Conservation (phyloP, 768 basidiomycete genomes). For the Psilocybe cyanescens region DNA sequence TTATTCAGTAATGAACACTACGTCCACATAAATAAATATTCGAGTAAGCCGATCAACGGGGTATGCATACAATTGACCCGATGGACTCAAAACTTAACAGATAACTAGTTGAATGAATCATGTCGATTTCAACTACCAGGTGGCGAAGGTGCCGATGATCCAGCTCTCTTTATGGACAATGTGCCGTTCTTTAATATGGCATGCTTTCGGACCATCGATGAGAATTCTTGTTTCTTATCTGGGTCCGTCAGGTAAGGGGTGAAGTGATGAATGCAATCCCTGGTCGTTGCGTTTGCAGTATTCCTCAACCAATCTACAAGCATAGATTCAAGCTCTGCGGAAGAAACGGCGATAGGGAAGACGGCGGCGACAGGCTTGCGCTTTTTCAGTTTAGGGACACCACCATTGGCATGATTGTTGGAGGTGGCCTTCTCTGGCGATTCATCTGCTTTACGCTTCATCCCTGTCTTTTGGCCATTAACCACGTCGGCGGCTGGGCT, state of each 20-base stretch:
- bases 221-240: slow-evolving; percentile 74
- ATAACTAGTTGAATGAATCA: background rate
- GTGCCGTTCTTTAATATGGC: slow-evolving; percentile 72
- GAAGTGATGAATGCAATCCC: slow-evolving; percentile 82
- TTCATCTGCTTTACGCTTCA: slow-evolving; percentile 54
- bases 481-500: slow-evolving; percentile 41
- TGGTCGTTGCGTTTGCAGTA: slow-evolving; percentile 70
- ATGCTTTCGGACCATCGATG: slow-evolving; percentile 80
- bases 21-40: too few species aligned
- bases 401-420: slow-evolving; percentile 18
- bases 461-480: slow-evolving; percentile 26
- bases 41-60: background rate
- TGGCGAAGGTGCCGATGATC: slow-evolving; percentile 39
- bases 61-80: background rate
- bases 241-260: slow-evolving; percentile 73
- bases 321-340: slow-evolving; percentile 66
- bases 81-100: too few species aligned
- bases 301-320: slow-evolving; percentile 78
- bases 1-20: too few species aligned
- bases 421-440: slow-evolving; percentile 25
- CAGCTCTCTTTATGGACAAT: slow-evolving; percentile 50
- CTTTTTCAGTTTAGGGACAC: slow-evolving; percentile 51
- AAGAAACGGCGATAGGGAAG: slow-evolving; percentile 38
- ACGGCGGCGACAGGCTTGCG: slow-evolving; percentile 53
- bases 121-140: slow-evolving; percentile 19